Evolutionary conservation across 164 flowering plant genomes (phyloP).

Genomic region (Stephania yunnanensis): DNA sequence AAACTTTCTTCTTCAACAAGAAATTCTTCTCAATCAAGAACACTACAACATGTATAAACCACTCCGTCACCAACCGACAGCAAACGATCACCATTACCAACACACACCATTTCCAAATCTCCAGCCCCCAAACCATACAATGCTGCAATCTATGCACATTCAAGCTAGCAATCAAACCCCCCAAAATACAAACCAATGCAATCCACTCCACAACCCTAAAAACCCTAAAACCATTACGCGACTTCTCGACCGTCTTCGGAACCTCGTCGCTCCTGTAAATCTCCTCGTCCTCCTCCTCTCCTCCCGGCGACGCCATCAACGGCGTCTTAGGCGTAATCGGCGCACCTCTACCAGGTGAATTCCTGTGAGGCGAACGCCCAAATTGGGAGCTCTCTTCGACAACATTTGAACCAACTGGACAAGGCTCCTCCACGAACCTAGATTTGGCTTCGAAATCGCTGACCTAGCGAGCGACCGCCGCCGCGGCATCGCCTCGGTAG

Average conservation of each 20-base stretch:
- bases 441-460: slow-evolving; percentile 35
- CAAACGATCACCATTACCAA: slow-evolving; percentile 55
- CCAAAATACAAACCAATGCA: slow-evolving; percentile 31
- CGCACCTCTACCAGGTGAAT: slow-evolving; percentile 7
- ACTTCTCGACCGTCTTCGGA: neutral
- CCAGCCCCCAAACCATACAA: slow-evolving; percentile 45
- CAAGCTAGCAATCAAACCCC: slow-evolving; percentile 39
- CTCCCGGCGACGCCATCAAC: slow-evolving; percentile 25
- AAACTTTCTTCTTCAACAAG: slow-evolving; percentile 57
- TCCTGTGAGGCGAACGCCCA: slow-evolving; percentile 14
- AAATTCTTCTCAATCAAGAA: slow-evolving; percentile 68
- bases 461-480: slow-evolving; percentile 23
- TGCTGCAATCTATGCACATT: slow-evolving; percentile 31
- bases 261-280: slow-evolving; percentile 5
- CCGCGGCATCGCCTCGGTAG: slow-evolving; percentile 7
- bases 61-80: slow-evolving; percentile 55
- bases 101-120: slow-evolving; percentile 76
- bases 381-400: slow-evolving; percentile 6
- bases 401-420: slow-evolving; percentile 11
- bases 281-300: slow-evolving; percentile 18
- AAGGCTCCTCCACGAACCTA: slow-evolving; percentile 33
- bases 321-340: slow-evolving; percentile 29
- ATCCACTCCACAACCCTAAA: slow-evolving; percentile 38
- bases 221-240: neutral
- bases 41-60: slow-evolving; percentile 47